Evolutionary conservation across 2,329 filamentous ascomycete genomes (phyloP).

Genomic region (Diaporthe ampelina): DNA sequence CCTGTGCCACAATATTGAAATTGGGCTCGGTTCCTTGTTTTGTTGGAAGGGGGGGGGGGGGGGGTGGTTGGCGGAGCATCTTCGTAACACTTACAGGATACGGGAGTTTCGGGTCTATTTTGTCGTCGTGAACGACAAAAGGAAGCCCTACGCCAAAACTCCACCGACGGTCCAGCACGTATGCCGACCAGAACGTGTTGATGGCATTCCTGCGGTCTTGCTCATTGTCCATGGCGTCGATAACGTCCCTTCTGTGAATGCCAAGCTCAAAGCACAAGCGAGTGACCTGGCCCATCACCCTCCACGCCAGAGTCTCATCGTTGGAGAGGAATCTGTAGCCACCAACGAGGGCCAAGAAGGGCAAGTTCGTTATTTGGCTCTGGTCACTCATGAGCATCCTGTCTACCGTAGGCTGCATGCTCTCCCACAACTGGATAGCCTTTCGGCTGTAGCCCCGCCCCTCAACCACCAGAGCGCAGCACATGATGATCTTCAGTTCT

Average conservation of each 20-base stretch:
- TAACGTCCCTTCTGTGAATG: conserved; percentile 82
- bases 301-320: conserved; percentile 88
- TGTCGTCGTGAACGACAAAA: conserved; percentile 86
- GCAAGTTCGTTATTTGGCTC: conserved; percentile 61
- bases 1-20: neutral
- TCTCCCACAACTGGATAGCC: conserved; percentile 80
- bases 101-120: conserved; percentile 84
- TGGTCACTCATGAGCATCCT: conserved; percentile 71
- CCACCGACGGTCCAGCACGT: conserved; percentile 88
- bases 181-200: conserved; percentile 88
- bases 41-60: too few relatives aligned
- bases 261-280: conserved; percentile 86
- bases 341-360: conserved; percentile 65
- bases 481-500: conserved; percentile 86
- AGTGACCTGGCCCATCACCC: conserved; percentile 85
- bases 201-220: conserved; percentile 77
- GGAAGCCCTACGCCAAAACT: conserved; percentile 91
- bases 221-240: conserved; percentile 77
- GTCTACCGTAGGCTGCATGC: conserved; percentile 80
- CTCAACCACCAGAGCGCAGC: conserved; percentile 82
- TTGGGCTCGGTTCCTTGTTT: too few relatives aligned
- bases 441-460: conserved; percentile 83
- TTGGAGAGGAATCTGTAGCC: conserved; percentile 87
- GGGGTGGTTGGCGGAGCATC: neutral
- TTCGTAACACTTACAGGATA: conserved; percentile 76